These are phyloP conservation scores for Suhomyces taliae DNA, from an alignment of 1,139 yeast genomes.

Conservation along the genomic window DNA sequence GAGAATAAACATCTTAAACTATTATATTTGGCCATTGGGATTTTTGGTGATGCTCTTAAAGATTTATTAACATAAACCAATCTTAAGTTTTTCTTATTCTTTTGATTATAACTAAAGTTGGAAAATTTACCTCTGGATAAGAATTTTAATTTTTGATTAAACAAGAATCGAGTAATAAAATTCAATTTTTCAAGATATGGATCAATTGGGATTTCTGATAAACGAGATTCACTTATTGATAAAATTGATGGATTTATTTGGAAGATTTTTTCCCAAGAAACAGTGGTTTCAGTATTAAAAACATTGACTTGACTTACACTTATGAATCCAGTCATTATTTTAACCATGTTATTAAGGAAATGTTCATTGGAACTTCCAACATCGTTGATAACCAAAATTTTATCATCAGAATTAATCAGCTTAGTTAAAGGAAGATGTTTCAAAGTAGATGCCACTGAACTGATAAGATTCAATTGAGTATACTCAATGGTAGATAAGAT, in stretches of 20 bases:
- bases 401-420: slow-evolving; percentile 41
- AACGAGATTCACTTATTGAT: slow-evolving; percentile 18
- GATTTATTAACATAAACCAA: slow-evolving; percentile 40
- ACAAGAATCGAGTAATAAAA: slow-evolving; percentile 16
- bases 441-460: slow-evolving; percentile 61
- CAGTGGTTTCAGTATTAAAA: slow-evolving; percentile 7
- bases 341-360: slow-evolving; percentile 28
- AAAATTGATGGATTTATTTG: slow-evolving; percentile 25
- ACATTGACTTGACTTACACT: slow-evolving; percentile 21
- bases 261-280: slow-evolving; percentile 14
- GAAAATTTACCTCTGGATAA: slow-evolving; percentile 33
- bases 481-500: slow-evolving; percentile 35
- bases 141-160: slow-evolving; percentile 21
- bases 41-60: slow-evolving; percentile 12
- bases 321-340: slow-evolving; percentile 33
- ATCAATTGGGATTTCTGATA: slow-evolving; percentile 9
- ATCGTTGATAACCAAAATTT: slow-evolving; percentile 34
- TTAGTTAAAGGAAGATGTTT: slow-evolving; percentile 56
- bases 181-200: slow-evolving; percentile 11
- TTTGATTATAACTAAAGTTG: slow-evolving; percentile 13
- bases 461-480: slow-evolving; percentile 62
- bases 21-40: slow-evolving; percentile 38
- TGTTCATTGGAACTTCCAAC: slow-evolving; percentile 18
- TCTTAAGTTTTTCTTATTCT: slow-evolving; percentile 26
- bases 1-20: slow-evolving; percentile 47